These are phyloP conservation scores for Trichothecium sympodiale DNA, from an alignment of 2,329 filamentous ascomycete genomes.

Conservation along the genomic window DNA sequence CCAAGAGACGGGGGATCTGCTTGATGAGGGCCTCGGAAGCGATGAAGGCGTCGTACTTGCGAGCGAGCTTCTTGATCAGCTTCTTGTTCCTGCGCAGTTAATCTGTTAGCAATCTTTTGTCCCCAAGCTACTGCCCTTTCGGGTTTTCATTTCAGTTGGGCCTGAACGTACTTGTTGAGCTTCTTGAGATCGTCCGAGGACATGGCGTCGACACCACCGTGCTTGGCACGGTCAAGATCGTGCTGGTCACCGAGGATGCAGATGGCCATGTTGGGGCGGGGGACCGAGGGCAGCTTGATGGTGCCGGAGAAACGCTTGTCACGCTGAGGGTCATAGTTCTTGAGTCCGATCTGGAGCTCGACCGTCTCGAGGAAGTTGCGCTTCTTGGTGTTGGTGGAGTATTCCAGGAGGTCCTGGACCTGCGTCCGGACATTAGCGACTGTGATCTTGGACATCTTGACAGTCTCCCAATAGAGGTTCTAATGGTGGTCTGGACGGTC, in stretches of 20 bases:
- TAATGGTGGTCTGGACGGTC: conserved; percentile 54
- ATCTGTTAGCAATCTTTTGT: too few relatives aligned
- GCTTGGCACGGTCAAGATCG: conserved; percentile 99
- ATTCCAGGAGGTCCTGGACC: conserved; percentile 87
- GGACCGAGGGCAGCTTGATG: conserved; percentile 86
- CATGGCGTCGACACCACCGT: conserved; percentile 97
- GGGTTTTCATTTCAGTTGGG: too few relatives aligned
- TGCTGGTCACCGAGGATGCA: conserved; percentile 70
- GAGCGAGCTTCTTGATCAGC: conserved; percentile 99
- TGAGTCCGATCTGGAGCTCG: conserved; percentile 84
- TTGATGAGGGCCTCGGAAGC: conserved; percentile 97
- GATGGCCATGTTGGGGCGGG: conserved; percentile 83
- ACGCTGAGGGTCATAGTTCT: conserved; percentile 99
- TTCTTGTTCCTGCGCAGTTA: conserved; percentile 72
- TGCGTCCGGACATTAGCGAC: conserved; percentile 90
- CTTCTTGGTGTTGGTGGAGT: conserved; percentile 93
- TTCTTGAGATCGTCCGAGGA: conserved; percentile 98
- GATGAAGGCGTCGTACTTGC: conserved; percentile 99
- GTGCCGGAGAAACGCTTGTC: conserved; percentile 99
- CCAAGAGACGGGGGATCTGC: conserved; percentile 99
- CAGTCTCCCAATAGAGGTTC: conserved; percentile 79
- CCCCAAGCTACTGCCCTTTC: too few relatives aligned
- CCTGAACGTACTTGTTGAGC: conserved; percentile 66
- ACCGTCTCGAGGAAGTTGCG: conserved; percentile 95
- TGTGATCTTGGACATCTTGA: conserved; percentile 81